These are phyloP conservation scores for Ulota crispa DNA, from an alignment of 225 moss, liverwort and hornwort genomes.

Conservation along the genomic window DNA sequence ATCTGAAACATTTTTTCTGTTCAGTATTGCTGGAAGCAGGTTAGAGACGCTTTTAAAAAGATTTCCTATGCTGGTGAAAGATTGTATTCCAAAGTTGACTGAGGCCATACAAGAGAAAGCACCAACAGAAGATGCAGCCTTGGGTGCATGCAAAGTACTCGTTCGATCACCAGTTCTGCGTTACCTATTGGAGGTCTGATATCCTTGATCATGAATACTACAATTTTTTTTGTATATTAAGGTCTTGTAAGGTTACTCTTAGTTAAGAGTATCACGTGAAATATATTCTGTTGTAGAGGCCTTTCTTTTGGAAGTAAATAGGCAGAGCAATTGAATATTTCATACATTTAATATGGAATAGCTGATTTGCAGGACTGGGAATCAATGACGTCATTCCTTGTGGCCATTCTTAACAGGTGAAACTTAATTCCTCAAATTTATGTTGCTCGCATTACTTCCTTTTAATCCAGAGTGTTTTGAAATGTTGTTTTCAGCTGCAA, in stretches of 20 bases:
- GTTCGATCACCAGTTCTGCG: conserved; percentile 57
- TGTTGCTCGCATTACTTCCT: background rate
- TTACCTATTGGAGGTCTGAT: conserved; percentile 63
- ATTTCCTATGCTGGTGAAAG: conserved; percentile 68
- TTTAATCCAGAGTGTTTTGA: background rate
- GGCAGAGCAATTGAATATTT: background rate
- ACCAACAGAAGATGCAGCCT: conserved; percentile 77
- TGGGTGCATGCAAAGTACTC: conserved; percentile 78
- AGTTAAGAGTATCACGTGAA: background rate
- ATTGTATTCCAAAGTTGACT: conserved; percentile 74
- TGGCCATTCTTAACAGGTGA: conserved; percentile 73
- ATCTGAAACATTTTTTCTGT: conserved; percentile 7
- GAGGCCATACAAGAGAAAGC: conserved; percentile 65
- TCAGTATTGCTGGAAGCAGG: conserved; percentile 59
- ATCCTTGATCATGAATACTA: background rate
- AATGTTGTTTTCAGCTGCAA: background rate
- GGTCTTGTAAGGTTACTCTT: background rate
- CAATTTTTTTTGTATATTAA: background rate
- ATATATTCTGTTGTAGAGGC: conserved; percentile 2
- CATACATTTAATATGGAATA: background rate
- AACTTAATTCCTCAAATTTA: background rate
- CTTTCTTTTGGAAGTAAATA: background rate
- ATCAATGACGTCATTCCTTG: conserved; percentile 69
- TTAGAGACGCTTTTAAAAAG: conserved; percentile 64
- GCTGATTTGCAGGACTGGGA: conserved; percentile 70